Evolutionary conservation across 768 basidiomycete genomes (phyloP).

Genomic region (Russula dissimulans): DNA sequence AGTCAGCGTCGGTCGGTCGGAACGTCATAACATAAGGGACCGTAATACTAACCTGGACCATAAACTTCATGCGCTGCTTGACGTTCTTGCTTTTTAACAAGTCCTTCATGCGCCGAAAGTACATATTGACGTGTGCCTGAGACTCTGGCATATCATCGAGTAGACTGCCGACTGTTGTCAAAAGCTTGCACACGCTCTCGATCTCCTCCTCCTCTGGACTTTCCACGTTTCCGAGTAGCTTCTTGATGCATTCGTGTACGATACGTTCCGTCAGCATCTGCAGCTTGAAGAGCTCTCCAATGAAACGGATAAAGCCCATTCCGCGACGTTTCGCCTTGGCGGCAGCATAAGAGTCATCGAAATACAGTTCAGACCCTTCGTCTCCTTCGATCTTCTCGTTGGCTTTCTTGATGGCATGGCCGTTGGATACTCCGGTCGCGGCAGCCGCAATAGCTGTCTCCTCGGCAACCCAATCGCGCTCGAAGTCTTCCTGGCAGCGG

Average conservation of each 20-base stretch:
- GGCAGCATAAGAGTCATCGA: conserved; percentile 91
- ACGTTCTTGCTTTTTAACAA: conserved; percentile 67
- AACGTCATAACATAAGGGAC: not conserved
- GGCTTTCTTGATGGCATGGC: conserved; percentile 52
- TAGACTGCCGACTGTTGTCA: conserved; percentile 77
- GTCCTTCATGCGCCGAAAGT: conserved; percentile 86
- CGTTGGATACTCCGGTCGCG: conserved; percentile 71
- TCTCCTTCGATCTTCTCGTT: conserved; percentile 26
- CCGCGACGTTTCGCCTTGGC: conserved; percentile 97
- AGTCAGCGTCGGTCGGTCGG: not conserved
- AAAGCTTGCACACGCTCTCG: conserved; percentile 87
- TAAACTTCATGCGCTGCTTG: conserved; percentile 86
- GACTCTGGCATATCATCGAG: conserved; percentile 85
- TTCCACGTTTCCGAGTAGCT: conserved; percentile 85
- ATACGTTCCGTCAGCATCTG: conserved; percentile 97
- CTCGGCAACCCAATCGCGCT: conserved; percentile 87
- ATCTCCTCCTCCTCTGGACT: conserved; percentile 98
- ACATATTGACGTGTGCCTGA: conserved; percentile 80
- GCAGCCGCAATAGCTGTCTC: conserved; percentile 83
- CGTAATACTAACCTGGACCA: conserved; percentile 68
- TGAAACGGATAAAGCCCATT: conserved; percentile 95
- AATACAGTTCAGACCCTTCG: conserved; percentile 73
- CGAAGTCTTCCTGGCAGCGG: conserved; percentile 96
- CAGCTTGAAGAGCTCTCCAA: conserved; percentile 98
- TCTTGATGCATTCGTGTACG: conserved; percentile 98